Evolutionary conservation across 2,329 filamentous ascomycete species (phyloP).

Genomic region (Xylariales sp.): DNA sequence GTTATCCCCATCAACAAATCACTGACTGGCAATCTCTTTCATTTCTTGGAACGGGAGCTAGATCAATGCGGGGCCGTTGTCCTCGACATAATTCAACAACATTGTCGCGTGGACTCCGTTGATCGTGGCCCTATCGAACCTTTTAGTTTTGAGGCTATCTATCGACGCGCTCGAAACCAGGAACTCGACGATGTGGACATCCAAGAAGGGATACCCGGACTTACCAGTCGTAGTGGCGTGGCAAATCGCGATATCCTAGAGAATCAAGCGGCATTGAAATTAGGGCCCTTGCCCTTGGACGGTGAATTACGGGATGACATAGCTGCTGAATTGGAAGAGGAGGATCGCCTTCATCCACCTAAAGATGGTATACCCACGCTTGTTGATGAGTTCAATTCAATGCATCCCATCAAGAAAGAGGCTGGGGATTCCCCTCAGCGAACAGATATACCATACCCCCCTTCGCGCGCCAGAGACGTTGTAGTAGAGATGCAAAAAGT

Average conservation of each 20-base stretch:
- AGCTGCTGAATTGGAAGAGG: constrained; percentile 85
- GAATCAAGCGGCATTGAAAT: constrained; percentile 69
- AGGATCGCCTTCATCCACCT: constrained; percentile 82
- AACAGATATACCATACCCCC: constrained; percentile 84
- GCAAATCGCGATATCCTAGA: constrained; percentile 71
- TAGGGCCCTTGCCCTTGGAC: constrained; percentile 88
- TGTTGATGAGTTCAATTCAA: constrained; percentile 87
- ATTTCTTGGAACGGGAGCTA: constrained; percentile 88
- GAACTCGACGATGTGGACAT: constrained; percentile 73
- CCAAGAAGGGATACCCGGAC: constrained; percentile 72
- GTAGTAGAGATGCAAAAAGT: constrained; percentile 94
- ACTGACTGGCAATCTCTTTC: constrained; percentile 83
- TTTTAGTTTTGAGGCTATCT: constrained; percentile 70
- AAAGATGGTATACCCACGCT: constrained; percentile 76
- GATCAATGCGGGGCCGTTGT: constrained; percentile 84
- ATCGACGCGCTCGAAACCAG: constrained; percentile 68
- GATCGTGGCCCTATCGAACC: constrained; percentile 72
- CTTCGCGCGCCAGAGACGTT: constrained; percentile 89
- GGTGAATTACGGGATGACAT: constrained; percentile 85
- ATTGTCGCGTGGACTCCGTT: constrained; percentile 69
- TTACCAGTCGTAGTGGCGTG: constrained; percentile 65
- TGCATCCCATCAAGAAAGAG: constrained; percentile 85
- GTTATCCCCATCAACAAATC: constrained; percentile 88
- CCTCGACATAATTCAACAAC: constrained; percentile 74
- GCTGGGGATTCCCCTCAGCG: constrained; percentile 84